Evolutionary conservation across 768 basidiomycete species (phyloP), one percentile per base, ranked within the genome.

Genomic region (Boletales sp.): DNA sequence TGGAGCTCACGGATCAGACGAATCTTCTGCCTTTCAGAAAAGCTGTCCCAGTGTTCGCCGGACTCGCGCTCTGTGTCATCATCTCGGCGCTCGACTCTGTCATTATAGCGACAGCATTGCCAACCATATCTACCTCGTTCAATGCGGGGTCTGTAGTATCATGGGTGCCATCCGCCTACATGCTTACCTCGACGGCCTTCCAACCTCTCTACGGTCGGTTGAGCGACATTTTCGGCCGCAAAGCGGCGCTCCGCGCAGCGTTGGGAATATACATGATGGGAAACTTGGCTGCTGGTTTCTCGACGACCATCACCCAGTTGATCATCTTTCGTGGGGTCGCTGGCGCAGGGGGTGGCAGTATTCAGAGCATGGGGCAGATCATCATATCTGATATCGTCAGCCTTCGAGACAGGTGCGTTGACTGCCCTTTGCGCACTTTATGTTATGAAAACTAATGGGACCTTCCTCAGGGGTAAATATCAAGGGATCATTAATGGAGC

Each of bases 141-240:
- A 72, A 82, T 46, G 81, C 86, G 0, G 62, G 62, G 9, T 57
- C 62, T 37, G 37, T 65, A 19, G 47, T 51, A 5, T 83, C 82
- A 6, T 89, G 85, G 86, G 84, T 89, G 3, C 86, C 84, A 0
- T 84, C 84, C 0, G 78, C 80, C 0, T 88, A 87, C 58, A 74
- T 90, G 32, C 70, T 87, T 42, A 86, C 84, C 0, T 81, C 80
- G 0, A 63, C 63, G 46, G 55, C 57, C 49, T 63, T 54, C 33
- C 64, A 65, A 36, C 77, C 78, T 2, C 57, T 80, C 1, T 78
- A 83, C 57, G 83, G 82, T 46, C 74, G 81, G 9, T 81, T 83
- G 59, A 82, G 79, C 47, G 82, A 84, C 48, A 84, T 84, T 9
- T 84, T 84, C 53, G 83, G 83, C 41, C 74, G 87, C 19, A 88